These are phyloP conservation scores for Penicillium vulpinum DNA, from an alignment of 2,329 filamentous ascomycete genomes.

Conservation along the genomic window DNA sequence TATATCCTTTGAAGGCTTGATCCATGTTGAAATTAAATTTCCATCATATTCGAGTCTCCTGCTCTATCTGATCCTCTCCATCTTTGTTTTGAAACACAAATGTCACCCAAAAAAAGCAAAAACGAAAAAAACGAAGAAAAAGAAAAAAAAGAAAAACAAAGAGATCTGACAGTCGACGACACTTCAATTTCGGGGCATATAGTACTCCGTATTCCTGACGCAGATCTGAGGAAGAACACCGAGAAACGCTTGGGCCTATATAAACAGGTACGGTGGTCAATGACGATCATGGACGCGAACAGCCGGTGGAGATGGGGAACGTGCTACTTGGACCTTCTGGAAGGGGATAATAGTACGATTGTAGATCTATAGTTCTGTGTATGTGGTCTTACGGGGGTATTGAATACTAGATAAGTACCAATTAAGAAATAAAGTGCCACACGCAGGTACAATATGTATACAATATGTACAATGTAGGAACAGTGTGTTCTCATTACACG, in stretches of 20 bases:
- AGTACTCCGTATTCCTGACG: too few relatives aligned
- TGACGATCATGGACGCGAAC: conserved; percentile 7
- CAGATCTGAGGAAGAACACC: conserved; percentile 6
- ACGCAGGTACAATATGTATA: neutral
- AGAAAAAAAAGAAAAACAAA: neutral
- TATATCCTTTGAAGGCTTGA: neutral
- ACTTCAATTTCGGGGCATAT: conserved; percentile 7
- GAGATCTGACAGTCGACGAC: neutral
- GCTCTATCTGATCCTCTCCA: neutral
- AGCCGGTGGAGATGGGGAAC: neutral
- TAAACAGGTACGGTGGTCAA: neutral
- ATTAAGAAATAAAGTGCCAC: neutral
- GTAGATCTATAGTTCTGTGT: neutral
- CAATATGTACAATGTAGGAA: neutral
- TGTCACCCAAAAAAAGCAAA: neutral
- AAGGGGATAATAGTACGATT: neutral
- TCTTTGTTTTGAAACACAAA: neutral
- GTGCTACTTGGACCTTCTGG: neutral
- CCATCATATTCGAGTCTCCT: neutral
- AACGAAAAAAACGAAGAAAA: too few relatives aligned
- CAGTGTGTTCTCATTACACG: neutral
- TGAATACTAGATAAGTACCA: neutral
- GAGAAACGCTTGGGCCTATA: neutral
- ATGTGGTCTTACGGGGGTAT: too few relatives aligned
- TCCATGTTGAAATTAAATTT: neutral